A percentile compares a stretch with the other conserved stretches of the same genome.
Evolutionary conservation across 1,284 basidiomycete genomes (phyloP).

Genomic region (Leccinum fallax): DNA sequence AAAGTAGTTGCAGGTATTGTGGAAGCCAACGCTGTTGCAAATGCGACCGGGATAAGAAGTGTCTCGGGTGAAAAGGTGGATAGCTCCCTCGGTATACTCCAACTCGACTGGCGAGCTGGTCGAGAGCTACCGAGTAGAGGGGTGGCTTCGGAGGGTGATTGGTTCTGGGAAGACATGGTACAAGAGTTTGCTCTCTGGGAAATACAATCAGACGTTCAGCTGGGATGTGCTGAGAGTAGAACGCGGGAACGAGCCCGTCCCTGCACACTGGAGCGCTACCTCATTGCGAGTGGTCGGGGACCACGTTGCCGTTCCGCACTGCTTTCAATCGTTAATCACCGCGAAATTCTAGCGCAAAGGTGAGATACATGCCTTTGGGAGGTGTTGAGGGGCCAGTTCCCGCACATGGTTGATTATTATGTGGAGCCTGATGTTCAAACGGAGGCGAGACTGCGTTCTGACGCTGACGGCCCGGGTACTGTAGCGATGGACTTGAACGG

Average conservation of each 20-base stretch:
- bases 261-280: neutral
- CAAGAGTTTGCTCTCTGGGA: neutral
- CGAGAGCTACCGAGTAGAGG: constrained; percentile 14
- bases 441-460: neutral
- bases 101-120: neutral
- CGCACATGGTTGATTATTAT: neutral
- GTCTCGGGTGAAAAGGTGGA: constrained; percentile 11
- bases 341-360: neutral
- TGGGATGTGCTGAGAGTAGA: neutral
- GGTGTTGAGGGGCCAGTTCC: neutral
- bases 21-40: constrained; percentile 27
- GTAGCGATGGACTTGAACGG: neutral
- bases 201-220: neutral
- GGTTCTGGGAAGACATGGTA: neutral
- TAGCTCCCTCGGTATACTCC: neutral
- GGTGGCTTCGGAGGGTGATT: constrained; percentile 12
- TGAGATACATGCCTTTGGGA: neutral
- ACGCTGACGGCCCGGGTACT: neutral
- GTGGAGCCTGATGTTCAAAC: neutral
- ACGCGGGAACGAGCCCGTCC: neutral
- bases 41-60: constrained; percentile 33
- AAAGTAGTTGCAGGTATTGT: constrained; percentile 32
- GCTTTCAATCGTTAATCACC: neutral
- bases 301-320: neutral
- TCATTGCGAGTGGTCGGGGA: neutral